These are phyloP conservation scores for Leishmania mexicana DNA, from an alignment of 208 protist species.

Conservation along the genomic window DNA sequence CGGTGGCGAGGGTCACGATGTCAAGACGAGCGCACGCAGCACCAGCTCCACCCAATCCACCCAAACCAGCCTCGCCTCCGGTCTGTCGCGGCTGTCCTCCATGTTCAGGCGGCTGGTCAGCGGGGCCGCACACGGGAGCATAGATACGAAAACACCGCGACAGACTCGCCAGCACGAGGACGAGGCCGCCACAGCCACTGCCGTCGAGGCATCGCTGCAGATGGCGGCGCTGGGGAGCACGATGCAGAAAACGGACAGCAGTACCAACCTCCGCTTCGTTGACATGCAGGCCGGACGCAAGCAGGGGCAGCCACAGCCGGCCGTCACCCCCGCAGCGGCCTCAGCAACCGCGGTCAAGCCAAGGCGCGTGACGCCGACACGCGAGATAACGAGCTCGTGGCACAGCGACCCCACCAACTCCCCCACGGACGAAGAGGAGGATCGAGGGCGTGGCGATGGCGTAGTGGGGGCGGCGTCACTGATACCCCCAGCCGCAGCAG, in stretches of 20 bases:
- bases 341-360: background rate
- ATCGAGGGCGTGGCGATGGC: background rate
- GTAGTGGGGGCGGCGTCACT: background rate
- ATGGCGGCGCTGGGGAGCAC: background rate
- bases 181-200: background rate
- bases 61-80: constrained; percentile 9
- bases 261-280: background rate
- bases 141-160: background rate
- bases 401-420: constrained; percentile 14
- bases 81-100: constrained; percentile 22
- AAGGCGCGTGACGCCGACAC: background rate
- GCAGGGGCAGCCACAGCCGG: background rate
- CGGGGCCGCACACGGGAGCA: background rate
- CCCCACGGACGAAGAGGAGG: background rate
- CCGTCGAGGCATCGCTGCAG: background rate
- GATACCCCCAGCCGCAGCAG: background rate
- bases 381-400: background rate
- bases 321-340: too few species aligned
- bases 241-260: background rate
- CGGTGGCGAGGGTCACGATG: background rate
- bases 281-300: background rate
- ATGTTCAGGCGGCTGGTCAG: constrained; percentile 11
- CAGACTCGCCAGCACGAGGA: background rate
- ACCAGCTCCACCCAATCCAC: constrained; percentile 13
- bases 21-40: background rate